phyloP scores from a whole-genome alignment of 352 stramenopile genomes.

The Thalassiosira hispida region DNA sequence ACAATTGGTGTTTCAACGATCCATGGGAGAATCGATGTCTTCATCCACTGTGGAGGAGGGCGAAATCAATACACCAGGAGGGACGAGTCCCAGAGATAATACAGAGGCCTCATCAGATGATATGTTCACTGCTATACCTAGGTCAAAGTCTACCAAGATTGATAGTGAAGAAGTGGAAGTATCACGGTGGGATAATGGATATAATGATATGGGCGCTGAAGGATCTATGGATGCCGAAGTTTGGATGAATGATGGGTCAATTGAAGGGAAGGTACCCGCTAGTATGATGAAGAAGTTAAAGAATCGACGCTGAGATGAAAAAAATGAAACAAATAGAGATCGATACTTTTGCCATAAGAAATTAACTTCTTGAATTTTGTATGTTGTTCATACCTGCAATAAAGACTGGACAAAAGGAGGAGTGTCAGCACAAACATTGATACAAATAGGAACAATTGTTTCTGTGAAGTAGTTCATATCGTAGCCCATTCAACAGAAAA shows the following conservation, averaged over 20 bases:
- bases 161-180: conserved; percentile 76
- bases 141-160: conserved; percentile 9
- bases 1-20: conserved; percentile 73
- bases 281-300: conserved; percentile 70
- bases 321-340: neutral
- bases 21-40: conserved; percentile 72
- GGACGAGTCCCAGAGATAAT: neutral
- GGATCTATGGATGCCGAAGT: conserved; percentile 78
- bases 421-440: no score
- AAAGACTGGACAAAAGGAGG: no score
- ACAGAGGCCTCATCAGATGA: neutral
- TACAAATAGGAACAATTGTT: no score
- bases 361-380: no score
- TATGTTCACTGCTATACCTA: conserved; percentile 15
- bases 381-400: no score
- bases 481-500: no score
- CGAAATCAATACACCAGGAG: conserved; percentile 8
- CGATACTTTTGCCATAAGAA: no score
- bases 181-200: conserved; percentile 58
- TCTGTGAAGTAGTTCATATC: no score
- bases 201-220: conserved; percentile 58
- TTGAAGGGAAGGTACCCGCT: conserved; percentile 73
- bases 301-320: conserved; percentile 24
- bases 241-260: conserved; percentile 79
- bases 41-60: conserved; percentile 45